A percentile compares a stretch with the other conserved stretches of the same genome.
phyloP scores from a whole-genome alignment of 176 grass and related monocot species.

The Bolboschoenus planiculmis region DNA sequence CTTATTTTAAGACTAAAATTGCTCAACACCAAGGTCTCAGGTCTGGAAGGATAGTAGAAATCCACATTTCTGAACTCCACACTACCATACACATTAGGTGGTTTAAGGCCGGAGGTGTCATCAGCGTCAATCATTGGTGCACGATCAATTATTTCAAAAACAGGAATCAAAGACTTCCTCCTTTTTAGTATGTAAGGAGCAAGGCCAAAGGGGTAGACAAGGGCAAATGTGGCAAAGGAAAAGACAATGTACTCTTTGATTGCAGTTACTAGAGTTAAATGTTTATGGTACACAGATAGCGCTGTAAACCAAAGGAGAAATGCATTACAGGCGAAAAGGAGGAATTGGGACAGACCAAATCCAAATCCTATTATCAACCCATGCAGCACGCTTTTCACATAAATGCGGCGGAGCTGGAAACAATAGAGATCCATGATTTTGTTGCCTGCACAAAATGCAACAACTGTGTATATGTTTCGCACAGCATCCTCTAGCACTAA shows the following conservation, averaged over 20 bases:
- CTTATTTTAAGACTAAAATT: slow-evolving; percentile 93
- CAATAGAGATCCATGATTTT: slow-evolving; percentile 98
- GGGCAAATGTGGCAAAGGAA: slow-evolving; percentile 78
- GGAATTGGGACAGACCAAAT: slow-evolving; percentile 95
- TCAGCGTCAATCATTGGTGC: slow-evolving; percentile 89
- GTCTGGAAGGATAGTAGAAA: slow-evolving; percentile 78
- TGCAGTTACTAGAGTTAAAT: slow-evolving; percentile 60
- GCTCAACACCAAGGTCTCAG: slow-evolving; percentile 74
- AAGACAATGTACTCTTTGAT: slow-evolving; percentile 99
- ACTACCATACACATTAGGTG: slow-evolving; percentile 92
- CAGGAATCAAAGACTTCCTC: slow-evolving; percentile 64
- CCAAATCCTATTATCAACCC: slow-evolving; percentile 85
- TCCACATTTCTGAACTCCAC: slow-evolving; percentile 87
- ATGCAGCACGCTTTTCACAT: slow-evolving; percentile 77
- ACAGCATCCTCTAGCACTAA: slow-evolving; percentile 96
- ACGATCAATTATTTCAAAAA: slow-evolving; percentile 89
- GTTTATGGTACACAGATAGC: slow-evolving; percentile 45
- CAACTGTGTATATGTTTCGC: slow-evolving; percentile 96
- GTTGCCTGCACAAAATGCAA: slow-evolving; percentile 92
- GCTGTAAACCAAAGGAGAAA: slow-evolving; percentile 93
- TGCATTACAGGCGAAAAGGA: slow-evolving; percentile 92
- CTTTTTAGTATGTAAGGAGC: slow-evolving; percentile 93
- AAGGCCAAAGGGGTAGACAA: slow-evolving; percentile 97
- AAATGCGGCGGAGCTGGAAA: slow-evolving; percentile 77
- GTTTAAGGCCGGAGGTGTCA: slow-evolving; percentile 81